Evolutionary conservation across 257 asterid genomes (phyloP).

Genomic region (Fraxinus pennsylvanica): DNA sequence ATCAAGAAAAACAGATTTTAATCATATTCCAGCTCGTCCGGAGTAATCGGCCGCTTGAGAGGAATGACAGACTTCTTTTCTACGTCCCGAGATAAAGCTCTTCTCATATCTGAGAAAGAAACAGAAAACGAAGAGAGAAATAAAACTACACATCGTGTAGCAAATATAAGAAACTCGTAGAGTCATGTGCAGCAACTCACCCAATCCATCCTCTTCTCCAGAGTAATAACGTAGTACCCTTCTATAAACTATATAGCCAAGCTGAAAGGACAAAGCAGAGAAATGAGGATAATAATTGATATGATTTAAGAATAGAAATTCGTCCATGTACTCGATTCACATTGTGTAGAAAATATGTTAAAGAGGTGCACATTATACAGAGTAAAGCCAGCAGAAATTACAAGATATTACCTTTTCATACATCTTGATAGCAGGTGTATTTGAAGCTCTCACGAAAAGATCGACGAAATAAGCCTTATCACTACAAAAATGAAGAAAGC

Average conservation of each 20-base stretch:
- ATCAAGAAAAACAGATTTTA: conserved; percentile 33
- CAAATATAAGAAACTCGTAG: conserved; percentile 1
- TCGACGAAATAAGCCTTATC: conserved; percentile 95
- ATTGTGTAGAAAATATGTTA: not conserved
- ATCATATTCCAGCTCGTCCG: conserved; percentile 95
- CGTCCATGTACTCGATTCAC: not conserved
- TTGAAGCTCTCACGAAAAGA: conserved; percentile 96
- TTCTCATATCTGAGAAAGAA: conserved; percentile 76
- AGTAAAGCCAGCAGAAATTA: not conserved
- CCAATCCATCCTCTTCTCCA: conserved; percentile 96
- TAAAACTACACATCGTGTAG: not conserved
- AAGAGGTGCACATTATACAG: not conserved
- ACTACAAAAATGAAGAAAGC: conserved; percentile 39
- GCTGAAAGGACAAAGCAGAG: conserved; percentile 46
- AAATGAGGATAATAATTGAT: not conserved
- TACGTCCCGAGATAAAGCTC: conserved; percentile 86
- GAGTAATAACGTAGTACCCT: conserved; percentile 92
- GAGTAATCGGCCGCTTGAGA: conserved; percentile 84
- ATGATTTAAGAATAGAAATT: too few relatives aligned
- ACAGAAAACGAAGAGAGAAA: not conserved
- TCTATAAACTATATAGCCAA: conserved; percentile 82
- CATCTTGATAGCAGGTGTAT: conserved; percentile 97
- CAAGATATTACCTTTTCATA: conserved; percentile 75
- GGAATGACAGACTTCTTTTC: conserved; percentile 90
- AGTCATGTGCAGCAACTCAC: conserved; percentile 44